Conservation (phyloP, 2,329 filamentous ascomycete genomes). For the Escovopsis sp. region DNA sequence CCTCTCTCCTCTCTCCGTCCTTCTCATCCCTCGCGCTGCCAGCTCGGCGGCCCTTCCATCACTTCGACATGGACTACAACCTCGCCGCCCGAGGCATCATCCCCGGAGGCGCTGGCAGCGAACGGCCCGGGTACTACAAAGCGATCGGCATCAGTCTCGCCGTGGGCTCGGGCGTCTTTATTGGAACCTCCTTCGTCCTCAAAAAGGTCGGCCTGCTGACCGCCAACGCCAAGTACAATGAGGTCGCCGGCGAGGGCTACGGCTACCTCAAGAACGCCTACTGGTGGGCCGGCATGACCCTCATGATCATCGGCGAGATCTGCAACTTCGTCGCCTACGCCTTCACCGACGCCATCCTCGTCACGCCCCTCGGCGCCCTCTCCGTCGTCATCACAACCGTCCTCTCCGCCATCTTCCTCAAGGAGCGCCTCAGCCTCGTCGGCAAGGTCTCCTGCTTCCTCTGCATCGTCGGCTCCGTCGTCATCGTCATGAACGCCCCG, state of each 20-base stretch:
- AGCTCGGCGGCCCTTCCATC: no score
- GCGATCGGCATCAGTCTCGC: conserved; percentile 75
- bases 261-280: conserved; percentile 88
- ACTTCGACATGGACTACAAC: conserved; percentile 2
- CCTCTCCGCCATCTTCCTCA: conserved; percentile 85
- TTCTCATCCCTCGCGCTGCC: neutral
- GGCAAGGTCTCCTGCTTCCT: conserved; percentile 93
- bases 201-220: conserved; percentile 87
- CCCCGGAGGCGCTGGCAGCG: conserved; percentile 5
- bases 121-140: conserved; percentile 52
- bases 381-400: conserved; percentile 88
- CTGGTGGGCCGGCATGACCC: conserved; percentile 92
- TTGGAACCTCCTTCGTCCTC: conserved; percentile 86
- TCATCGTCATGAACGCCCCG: conserved; percentile 91
- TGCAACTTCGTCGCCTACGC: conserved; percentile 97
- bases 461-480: conserved; percentile 82
- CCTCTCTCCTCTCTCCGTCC: neutral
- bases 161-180: conserved; percentile 77
- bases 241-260: conserved; percentile 90
- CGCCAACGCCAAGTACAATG: conserved; percentile 92
- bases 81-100: conserved; percentile 3
- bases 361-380: conserved; percentile 80
- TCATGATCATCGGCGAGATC: conserved; percentile 94
- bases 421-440: conserved; percentile 87
- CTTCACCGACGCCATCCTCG: conserved; percentile 90